Percentiles rank a stretch among this genome's conserved stretches.
Evolutionary conservation across 495 filamentous ascomycete genomes (phyloP).

Genomic region (Alectoria sarmentosa): DNA sequence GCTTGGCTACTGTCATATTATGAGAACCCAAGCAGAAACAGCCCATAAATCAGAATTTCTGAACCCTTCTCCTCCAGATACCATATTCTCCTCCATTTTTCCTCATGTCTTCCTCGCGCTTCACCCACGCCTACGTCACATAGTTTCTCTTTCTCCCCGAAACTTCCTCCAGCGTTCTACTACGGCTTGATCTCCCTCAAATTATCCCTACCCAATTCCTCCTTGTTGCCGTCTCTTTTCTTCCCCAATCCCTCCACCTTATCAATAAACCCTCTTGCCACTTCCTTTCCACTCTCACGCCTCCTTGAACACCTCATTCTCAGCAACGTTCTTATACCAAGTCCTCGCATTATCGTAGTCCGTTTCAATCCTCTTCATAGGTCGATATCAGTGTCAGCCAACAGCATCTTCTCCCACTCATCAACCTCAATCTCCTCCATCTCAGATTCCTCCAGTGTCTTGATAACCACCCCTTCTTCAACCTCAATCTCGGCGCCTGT

Average conservation of each 20-base stretch:
- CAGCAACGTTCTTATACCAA: constrained; percentile 37
- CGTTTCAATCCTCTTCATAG: constrained; percentile 40
- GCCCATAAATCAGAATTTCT: constrained; percentile 22
- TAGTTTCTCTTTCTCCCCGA: constrained; percentile 30
- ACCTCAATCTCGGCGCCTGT: not conserved
- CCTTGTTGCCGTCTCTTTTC: constrained; percentile 19
- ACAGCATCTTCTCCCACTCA: not conserved
- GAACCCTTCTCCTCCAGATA: constrained; percentile 29
- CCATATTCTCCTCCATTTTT: constrained; percentile 27
- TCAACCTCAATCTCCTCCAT: not conserved
- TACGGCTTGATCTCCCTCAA: constrained; percentile 31
- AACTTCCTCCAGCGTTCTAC: constrained; percentile 35
- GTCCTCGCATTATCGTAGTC: constrained; percentile 39
- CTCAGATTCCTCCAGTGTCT: not conserved
- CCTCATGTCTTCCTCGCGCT: constrained; percentile 33
- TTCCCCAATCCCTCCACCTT: constrained; percentile 29
- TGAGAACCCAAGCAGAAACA: not conserved
- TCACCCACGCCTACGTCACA: constrained; percentile 33
- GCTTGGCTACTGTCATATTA: not conserved
- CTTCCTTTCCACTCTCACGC: constrained; percentile 25
- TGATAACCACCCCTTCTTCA: not conserved
- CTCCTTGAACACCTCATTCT: constrained; percentile 28
- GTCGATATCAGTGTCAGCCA: not conserved
- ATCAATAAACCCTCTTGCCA: constrained; percentile 25
- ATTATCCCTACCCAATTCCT: constrained; percentile 28